A percentile compares a stretch with the other conserved stretches of the same genome.
Conservation (phyloP, 257 asterid genomes). For the Fraxinus pennsylvanica region DNA sequence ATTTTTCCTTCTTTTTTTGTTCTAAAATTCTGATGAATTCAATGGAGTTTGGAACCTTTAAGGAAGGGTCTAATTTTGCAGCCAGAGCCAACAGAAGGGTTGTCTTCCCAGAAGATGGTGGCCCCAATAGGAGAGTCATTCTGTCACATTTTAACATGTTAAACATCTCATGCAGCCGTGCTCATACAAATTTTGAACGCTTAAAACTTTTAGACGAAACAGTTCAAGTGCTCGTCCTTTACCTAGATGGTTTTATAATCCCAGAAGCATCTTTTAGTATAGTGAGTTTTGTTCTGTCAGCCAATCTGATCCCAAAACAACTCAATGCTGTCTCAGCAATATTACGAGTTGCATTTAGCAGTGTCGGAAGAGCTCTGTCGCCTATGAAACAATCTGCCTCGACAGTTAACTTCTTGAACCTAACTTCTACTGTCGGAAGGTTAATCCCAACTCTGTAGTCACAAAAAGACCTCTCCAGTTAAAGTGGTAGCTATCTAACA, state of each 20-base stretch:
- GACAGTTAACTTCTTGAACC: slow-evolving; percentile 51
- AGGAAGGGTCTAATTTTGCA: slow-evolving; percentile 57
- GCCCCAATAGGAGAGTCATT: slow-evolving; percentile 73
- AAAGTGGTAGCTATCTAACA: not conserved
- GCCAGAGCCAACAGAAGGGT: slow-evolving; percentile 69
- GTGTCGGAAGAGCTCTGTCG: slow-evolving; percentile 65
- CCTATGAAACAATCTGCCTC: slow-evolving; percentile 67
- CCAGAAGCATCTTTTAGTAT: slow-evolving; percentile 62
- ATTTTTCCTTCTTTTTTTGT: not conserved
- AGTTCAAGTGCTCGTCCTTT: not conserved
- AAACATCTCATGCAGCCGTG: not conserved
- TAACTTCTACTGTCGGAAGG: slow-evolving; percentile 63
- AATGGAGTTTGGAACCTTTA: slow-evolving; percentile 47
- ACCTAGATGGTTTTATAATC: slow-evolving; percentile 70
- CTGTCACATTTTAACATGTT: slow-evolving; percentile 33
- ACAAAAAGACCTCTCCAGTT: not conserved
- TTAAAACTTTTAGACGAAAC: not conserved
- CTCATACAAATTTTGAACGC: not conserved
- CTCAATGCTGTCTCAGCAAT: slow-evolving; percentile 45
- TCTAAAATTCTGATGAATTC: not conserved
- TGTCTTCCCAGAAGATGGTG: slow-evolving; percentile 76
- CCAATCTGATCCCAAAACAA: slow-evolving; percentile 43
- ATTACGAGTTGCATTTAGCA: slow-evolving; percentile 54
- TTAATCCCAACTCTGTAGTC: slow-evolving; percentile 59
- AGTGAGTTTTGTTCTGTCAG: slow-evolving; percentile 55